These are phyloP conservation scores for Plectosphaerella plurivora DNA, from an alignment of 2,329 filamentous ascomycete species.

Conservation along the genomic window DNA sequence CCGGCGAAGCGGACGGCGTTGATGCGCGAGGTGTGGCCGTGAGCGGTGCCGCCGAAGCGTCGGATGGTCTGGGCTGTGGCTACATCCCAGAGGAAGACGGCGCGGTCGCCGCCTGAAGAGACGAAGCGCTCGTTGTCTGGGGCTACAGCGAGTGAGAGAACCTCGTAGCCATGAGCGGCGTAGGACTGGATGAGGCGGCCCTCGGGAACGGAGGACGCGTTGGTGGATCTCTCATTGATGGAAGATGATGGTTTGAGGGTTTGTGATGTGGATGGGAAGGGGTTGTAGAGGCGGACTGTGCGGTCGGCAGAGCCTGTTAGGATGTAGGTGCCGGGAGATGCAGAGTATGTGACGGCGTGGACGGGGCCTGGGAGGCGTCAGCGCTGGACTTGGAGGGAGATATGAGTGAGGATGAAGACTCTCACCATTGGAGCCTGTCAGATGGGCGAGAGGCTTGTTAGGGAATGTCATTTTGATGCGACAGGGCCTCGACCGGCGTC, in stretches of 20 bases:
- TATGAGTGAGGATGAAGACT: conserved; percentile 6
- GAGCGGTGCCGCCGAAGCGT: conserved; percentile 59
- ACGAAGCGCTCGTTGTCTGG: conserved; percentile 79
- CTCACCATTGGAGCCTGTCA: conserved; percentile 56
- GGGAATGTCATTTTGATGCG: conserved; percentile 36
- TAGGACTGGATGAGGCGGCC: conserved; percentile 80
- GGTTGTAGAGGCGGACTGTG: conserved; percentile 81
- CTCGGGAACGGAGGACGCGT: conserved; percentile 31
- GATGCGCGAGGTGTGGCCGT: conserved; percentile 67
- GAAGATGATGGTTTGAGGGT: conserved; percentile 14
- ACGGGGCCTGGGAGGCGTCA: conserved; percentile 52
- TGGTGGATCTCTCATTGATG: conserved; percentile 27
- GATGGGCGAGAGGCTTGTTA: conserved; percentile 46
- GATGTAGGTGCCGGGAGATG: conserved; percentile 69
- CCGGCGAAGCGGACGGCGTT: conserved; percentile 79
- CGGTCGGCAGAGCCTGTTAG: conserved; percentile 85
- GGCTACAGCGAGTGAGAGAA: conserved; percentile 74
- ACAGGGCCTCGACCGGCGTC: background rate
- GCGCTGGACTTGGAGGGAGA: background rate
- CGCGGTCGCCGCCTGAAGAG: conserved; percentile 83
- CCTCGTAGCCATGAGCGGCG: conserved; percentile 84
- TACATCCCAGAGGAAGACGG: conserved; percentile 94
- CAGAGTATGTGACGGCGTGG: conserved; percentile 69
- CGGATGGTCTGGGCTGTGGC: conserved; percentile 71
- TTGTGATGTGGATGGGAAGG: conserved; percentile 39